These are phyloP conservation scores for Candida anglica DNA, from an alignment of 805 yeast species.

Conservation along the genomic window DNA sequence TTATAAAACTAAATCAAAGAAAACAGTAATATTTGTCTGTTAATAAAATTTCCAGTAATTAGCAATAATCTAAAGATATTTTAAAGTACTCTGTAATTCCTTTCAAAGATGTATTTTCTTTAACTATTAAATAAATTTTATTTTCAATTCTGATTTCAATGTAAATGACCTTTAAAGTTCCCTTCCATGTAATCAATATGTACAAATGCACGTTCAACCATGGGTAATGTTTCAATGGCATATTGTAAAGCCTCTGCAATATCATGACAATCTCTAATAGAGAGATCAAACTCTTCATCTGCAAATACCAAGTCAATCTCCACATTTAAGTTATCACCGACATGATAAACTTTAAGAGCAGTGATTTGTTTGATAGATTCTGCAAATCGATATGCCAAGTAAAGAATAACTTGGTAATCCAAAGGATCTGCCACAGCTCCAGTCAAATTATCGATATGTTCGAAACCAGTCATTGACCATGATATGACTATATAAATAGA, in stretches of 20 bases:
- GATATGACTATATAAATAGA: slow-evolving; percentile 59
- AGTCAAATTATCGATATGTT: slow-evolving; percentile 69
- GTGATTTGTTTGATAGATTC: slow-evolving; percentile 62
- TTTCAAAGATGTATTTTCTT: too few species aligned
- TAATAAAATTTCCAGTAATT: too few species aligned
- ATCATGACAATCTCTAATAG: slow-evolving; percentile 70
- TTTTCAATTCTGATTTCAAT: too few species aligned
- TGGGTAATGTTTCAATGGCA: slow-evolving; percentile 72
- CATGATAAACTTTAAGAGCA: slow-evolving; percentile 68
- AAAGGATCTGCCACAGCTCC: slow-evolving; percentile 64
- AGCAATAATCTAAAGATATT: too few species aligned
- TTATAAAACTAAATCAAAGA: too few species aligned
- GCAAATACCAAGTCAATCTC: slow-evolving; percentile 68
- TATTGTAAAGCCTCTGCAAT: slow-evolving; percentile 79
- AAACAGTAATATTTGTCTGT: too few species aligned
- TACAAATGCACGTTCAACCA: slow-evolving; percentile 77
- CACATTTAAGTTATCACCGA: slow-evolving; percentile 71
- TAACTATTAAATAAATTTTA: too few species aligned
- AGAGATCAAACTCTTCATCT: slow-evolving; percentile 38
- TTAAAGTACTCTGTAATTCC: too few species aligned
- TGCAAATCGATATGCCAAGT: slow-evolving; percentile 66
- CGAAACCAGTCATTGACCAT: slow-evolving; percentile 65
- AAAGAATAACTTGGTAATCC: slow-evolving; percentile 64
- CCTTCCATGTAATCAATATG: slow-evolving; percentile 64
- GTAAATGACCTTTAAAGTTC: slow-evolving; percentile 38